A percentile compares a stretch with the other conserved stretches of the same genome.
Conservation (phyloP, 176 grass and related monocot genomes). For the Olyra latifolia region DNA sequence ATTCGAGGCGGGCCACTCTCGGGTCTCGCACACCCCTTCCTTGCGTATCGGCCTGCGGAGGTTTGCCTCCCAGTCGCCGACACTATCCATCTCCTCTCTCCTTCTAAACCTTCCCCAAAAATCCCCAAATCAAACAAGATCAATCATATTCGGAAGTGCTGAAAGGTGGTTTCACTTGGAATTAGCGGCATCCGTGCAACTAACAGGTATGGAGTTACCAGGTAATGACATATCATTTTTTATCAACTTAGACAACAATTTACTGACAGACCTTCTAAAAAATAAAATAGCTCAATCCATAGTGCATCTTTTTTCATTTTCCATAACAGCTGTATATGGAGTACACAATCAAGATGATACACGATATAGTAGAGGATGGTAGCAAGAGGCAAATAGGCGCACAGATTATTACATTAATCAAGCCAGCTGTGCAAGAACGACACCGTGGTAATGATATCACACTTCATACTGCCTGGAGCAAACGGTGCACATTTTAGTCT, state of each 20-base stretch:
- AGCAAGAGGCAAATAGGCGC: slow-evolving; percentile 3
- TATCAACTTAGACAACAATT: neutral
- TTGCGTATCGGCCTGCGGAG: too few species aligned
- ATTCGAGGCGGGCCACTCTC: too few species aligned
- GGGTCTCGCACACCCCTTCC: too few species aligned
- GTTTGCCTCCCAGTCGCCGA: too few species aligned
- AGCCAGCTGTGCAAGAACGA: slow-evolving; percentile 18
- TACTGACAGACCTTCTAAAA: neutral
- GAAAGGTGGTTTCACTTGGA: neutral
- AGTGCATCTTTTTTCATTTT: slow-evolving; percentile 18
- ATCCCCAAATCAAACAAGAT: too few species aligned
- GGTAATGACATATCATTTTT: neutral
- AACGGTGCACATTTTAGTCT: slow-evolving; percentile 23
- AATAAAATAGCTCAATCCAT: neutral
- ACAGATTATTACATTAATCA: slow-evolving; percentile 14
- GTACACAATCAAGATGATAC: neutral
- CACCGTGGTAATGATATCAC: slow-evolving; percentile 12
- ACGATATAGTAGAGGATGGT: neutral
- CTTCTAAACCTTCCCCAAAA: too few species aligned
- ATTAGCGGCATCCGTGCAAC: neutral
- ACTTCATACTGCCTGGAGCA: slow-evolving; percentile 24
- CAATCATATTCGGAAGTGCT: neutral
- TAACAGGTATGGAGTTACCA: slow-evolving; percentile 19
- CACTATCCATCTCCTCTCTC: too few species aligned
- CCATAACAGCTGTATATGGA: neutral